phyloP scores from a whole-genome alignment of 1,139 yeast species.

The Candida labiduridarum region DNA sequence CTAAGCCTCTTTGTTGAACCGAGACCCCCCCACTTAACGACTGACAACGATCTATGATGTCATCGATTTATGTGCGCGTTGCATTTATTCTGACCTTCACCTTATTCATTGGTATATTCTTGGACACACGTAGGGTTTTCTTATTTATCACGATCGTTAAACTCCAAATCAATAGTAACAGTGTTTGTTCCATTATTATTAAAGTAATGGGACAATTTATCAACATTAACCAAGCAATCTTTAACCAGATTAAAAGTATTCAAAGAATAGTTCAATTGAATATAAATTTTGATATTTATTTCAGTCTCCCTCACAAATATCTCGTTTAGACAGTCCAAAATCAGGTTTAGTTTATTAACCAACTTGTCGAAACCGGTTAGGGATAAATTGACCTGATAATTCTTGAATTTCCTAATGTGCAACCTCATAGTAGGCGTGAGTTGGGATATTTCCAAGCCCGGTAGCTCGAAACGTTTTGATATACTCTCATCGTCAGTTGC shows the following conservation, averaged over 20 bases:
- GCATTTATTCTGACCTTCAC: too few species aligned
- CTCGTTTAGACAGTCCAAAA: constrained; percentile 18
- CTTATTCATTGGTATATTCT: too few species aligned
- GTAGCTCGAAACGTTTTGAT: not conserved
- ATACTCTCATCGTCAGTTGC: constrained; percentile 8
- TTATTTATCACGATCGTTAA: constrained; percentile 5
- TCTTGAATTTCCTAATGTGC: constrained; percentile 13
- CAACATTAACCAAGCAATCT: constrained; percentile 17
- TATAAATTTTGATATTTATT: constrained; percentile 22
- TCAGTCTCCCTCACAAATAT: constrained; percentile 15
- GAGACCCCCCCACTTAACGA: too few species aligned
- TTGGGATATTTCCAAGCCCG: constrained; percentile 10
- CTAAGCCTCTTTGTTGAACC: too few species aligned
- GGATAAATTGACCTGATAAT: constrained; percentile 13
- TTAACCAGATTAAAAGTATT: constrained; percentile 17
- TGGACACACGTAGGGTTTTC: too few species aligned
- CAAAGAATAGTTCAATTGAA: constrained; percentile 16
- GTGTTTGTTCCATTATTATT: constrained; percentile 12
- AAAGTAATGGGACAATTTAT: constrained; percentile 13
- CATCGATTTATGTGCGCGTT: too few species aligned
- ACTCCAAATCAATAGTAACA: constrained; percentile 16
- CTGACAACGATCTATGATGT: too few species aligned
- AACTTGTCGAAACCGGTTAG: constrained; percentile 16
- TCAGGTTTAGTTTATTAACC: constrained; percentile 18
- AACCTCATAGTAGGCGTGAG: constrained; percentile 5